These are phyloP conservation scores for Globisporangium viniferum DNA, from an alignment of 352 stramenopile species.

Conservation along the genomic window DNA sequence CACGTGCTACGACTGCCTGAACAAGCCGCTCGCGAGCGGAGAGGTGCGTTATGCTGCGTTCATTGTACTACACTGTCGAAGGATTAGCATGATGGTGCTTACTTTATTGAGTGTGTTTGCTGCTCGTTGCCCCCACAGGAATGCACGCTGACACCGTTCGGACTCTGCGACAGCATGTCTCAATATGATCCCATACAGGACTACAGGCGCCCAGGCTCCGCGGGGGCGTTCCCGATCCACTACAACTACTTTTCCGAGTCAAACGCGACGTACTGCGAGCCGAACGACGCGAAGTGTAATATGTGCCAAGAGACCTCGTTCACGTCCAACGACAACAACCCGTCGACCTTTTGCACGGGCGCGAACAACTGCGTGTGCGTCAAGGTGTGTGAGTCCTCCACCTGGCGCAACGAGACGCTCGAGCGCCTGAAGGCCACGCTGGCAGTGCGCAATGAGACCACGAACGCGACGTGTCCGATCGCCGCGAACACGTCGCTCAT, in stretches of 20 bases:
- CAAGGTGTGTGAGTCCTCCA: constrained; percentile 43
- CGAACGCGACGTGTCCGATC: constrained; percentile 26
- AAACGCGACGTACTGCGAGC: constrained; percentile 57
- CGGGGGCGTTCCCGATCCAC: constrained; percentile 36
- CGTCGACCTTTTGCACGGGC: constrained; percentile 49
- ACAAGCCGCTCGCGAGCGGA: constrained; percentile 26
- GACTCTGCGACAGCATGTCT: constrained; percentile 37
- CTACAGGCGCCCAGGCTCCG: constrained; percentile 37
- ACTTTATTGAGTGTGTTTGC: too few relatives aligned
- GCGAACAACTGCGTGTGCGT: constrained; percentile 43
- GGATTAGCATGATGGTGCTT: too few relatives aligned
- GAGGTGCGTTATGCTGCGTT: constrained; percentile 24
- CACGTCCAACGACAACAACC: constrained; percentile 32
- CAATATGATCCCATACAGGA: constrained; percentile 47
- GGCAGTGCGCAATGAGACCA: constrained; percentile 13
- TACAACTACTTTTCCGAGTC: constrained; percentile 58
- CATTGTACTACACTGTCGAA: too few relatives aligned
- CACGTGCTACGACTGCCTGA: constrained; percentile 61
- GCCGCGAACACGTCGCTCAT: constrained; percentile 27
- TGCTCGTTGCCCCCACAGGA: constrained; percentile 14
- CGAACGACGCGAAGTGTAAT: constrained; percentile 32
- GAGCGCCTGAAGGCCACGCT: constrained; percentile 26
- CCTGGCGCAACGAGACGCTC: constrained; percentile 43
- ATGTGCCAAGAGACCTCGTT: constrained; percentile 37
- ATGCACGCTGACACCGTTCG: constrained; percentile 47